A percentile compares a stretch with the other conserved stretches of the same genome.
These are phyloP conservation scores for Sonneratia caseolaris DNA, from an alignment of 345 rosid genomes.

Conservation along the genomic window DNA sequence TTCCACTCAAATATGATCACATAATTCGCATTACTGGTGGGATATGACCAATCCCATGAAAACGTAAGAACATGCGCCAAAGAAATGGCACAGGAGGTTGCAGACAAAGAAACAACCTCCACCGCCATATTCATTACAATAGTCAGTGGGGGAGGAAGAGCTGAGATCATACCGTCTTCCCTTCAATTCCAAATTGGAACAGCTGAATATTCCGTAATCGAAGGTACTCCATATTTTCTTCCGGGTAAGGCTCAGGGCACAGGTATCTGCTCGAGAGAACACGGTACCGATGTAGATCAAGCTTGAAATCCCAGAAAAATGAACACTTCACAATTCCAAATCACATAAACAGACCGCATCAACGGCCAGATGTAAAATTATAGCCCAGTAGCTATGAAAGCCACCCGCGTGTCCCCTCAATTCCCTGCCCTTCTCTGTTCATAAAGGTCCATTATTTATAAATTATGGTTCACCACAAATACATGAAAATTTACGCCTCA, in stretches of 20 bases:
- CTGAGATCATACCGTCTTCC: constrained; percentile 42
- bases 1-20: neutral
- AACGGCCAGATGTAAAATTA: neutral
- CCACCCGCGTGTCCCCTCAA: neutral
- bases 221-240: constrained; percentile 41
- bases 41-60: neutral
- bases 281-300: neutral
- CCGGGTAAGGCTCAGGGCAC: constrained; percentile 66
- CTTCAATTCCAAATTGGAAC: constrained; percentile 74
- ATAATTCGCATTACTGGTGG: neutral
- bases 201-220: constrained; percentile 43
- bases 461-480: neutral
- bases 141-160: neutral
- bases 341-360: neutral
- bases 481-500: neutral
- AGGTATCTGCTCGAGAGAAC: constrained; percentile 32
- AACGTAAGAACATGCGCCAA: neutral
- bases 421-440: neutral
- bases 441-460: neutral
- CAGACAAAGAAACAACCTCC: too few relatives aligned
- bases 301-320: neutral
- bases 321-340: neutral
- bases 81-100: too few relatives aligned
- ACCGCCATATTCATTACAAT: neutral
- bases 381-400: neutral